phyloP scores from a whole-genome alignment of 108 stramenopile species.

The Fragilariopsis cylindrus region DNA sequence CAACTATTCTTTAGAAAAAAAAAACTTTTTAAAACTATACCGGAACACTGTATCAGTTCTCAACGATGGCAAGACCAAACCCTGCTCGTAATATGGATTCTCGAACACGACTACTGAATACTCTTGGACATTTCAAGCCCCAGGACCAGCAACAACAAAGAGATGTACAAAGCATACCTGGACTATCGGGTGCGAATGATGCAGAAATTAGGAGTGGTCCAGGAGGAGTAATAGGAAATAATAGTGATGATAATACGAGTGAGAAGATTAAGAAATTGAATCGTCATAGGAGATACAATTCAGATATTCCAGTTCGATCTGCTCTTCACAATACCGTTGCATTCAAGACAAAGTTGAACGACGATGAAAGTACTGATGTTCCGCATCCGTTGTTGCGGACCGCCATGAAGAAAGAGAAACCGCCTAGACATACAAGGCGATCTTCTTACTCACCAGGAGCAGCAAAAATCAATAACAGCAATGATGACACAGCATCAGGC shows the following conservation, averaged over 20 bases:
- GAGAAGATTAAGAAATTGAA: neutral
- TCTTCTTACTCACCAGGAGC: neutral
- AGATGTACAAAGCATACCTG: neutral
- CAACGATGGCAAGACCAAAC: neutral
- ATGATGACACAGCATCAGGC: neutral
- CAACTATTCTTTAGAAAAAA: too few relatives aligned
- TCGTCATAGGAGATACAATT: neutral
- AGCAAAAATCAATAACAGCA: conserved; percentile 2
- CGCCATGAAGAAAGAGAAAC: too few relatives aligned
- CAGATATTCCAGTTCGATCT: conserved; percentile 13
- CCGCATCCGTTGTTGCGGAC: neutral
- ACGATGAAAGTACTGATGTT: neutral
- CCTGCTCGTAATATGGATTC: conserved; percentile 2
- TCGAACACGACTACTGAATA: conserved; percentile 18
- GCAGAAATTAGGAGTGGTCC: neutral
- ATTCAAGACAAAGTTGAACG: conserved; percentile 9
- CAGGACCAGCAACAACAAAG: conserved; percentile 11
- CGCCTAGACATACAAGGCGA: neutral
- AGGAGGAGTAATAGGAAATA: too few relatives aligned
- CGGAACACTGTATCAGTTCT: too few relatives aligned
- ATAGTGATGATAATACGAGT: neutral
- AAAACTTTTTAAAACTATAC: too few relatives aligned
- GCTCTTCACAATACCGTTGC: conserved; percentile 10
- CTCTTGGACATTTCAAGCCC: conserved; percentile 9
- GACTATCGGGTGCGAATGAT: neutral